Evolutionary conservation across 495 filamentous ascomycete genomes (phyloP).

Genomic region (Penicillium samsonianum): DNA sequence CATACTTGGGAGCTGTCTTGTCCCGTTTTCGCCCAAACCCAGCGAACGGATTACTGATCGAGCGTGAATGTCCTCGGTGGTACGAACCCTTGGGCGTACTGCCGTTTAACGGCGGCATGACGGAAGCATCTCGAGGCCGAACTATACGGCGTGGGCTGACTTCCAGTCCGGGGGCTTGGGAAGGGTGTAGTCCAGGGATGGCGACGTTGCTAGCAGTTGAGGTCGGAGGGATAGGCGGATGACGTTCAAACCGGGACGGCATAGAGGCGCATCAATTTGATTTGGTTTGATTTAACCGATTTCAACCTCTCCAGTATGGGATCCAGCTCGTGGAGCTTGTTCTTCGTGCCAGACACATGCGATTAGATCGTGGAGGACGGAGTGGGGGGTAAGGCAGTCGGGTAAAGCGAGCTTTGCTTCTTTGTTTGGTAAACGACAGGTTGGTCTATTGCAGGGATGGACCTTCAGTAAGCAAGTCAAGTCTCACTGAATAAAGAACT

Average conservation of each 20-base stretch:
- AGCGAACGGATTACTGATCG: conserved; percentile 74
- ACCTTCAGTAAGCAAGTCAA: background rate
- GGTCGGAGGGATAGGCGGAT: conserved; percentile 34
- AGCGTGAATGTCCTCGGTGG: conserved; percentile 60
- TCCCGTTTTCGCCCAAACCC: conserved; percentile 53
- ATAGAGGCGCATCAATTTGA: conserved; percentile 40
- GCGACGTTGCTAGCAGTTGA: conserved; percentile 26
- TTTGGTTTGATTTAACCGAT: background rate
- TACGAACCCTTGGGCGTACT: conserved; percentile 25
- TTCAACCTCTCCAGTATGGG: conserved; percentile 6
- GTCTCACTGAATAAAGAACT: background rate
- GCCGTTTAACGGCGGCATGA: conserved; percentile 26
- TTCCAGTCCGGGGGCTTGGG: conserved; percentile 17
- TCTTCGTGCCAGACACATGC: conserved; percentile 21
- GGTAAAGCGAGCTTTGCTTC: conserved; percentile 9
- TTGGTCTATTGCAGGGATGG: conserved; percentile 1
- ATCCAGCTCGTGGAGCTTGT: conserved; percentile 17
- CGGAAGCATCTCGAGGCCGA: conserved; percentile 35
- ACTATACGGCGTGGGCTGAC: conserved; percentile 22
- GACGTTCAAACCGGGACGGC: conserved; percentile 43
- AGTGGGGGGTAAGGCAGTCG: conserved; percentile 18
- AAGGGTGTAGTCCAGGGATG: conserved; percentile 23
- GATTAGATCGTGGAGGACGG: conserved; percentile 16
- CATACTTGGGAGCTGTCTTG: conserved; percentile 30
- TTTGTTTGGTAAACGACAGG: background rate